Evolutionary conservation across 257 asterid species (phyloP), one percentile per base, ranked within the genome.

Genomic region (Salvia hispanica): DNA sequence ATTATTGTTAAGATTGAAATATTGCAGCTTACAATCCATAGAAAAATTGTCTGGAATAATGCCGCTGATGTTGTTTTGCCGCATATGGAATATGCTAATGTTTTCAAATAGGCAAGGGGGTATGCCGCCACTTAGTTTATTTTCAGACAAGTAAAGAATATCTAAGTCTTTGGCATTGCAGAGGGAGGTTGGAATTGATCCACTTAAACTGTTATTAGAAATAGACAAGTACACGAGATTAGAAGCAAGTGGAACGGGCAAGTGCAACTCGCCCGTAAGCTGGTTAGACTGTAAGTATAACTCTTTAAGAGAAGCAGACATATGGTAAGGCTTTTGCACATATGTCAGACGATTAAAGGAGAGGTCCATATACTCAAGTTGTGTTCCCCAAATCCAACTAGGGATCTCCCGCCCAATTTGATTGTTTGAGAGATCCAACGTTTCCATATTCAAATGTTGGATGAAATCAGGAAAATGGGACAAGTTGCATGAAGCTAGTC

Each of bases 341-440:
- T 14, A 21, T 8, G n/a, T 74, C 4, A 81, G 46, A 3, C 5
- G 40, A 63, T 81, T 83, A 18, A 0, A 10, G 9, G 84, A 83
- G 16, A 81, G 74, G 60, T 21, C 7, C 56, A 46, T 6, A 25
- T 1, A 0, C 11, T 16, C 6, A 8, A 51, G 57, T 0, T 16
- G 5, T 16, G 13, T 16, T 16, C 11, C 57, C 57, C 57, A 51
- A 15, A 51, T 51, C 51, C 51, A 44, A 13, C 50, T 44, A 1
- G 14, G 50, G 10, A 44, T 44, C 5, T 44, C 14, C 14, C 50
- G 14, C 5, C 0, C 8, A 5, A 80, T 69, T 45, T 21, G 56
- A 65, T 80, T 77, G 74, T 53, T 18, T 0, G 88, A 80, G 5
- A 83, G 82, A 76, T 84, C 82, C 28, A 84, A 66, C 0, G 7